Evolutionary conservation across 2,329 filamentous ascomycete genomes (phyloP).

Genomic region (Myrmaecium sp.): DNA sequence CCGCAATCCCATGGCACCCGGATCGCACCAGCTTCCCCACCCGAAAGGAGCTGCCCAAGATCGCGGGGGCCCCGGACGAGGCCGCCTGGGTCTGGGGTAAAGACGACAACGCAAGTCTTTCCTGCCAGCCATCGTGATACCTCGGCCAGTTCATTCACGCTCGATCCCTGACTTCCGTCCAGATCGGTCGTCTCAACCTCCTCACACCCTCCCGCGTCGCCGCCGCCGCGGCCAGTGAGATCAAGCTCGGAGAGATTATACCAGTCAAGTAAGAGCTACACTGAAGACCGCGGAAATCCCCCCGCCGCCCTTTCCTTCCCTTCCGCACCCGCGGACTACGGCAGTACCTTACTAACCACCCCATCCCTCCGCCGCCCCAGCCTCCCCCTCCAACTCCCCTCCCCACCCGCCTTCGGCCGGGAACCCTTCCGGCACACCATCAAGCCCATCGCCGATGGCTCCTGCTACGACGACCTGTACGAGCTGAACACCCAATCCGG

Average conservation of each 20-base stretch:
- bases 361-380: no score
- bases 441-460: slow-evolving; percentile 21
- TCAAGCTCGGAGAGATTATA: slow-evolving; percentile 38
- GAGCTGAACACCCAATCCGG: slow-evolving; percentile 27
- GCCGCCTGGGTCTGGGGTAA: slow-evolving; percentile 46
- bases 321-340: slow-evolving; percentile 33
- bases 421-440: slow-evolving; percentile 38
- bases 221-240: slow-evolving; percentile 34
- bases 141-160: neutral
- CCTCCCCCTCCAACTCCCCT: slow-evolving; percentile 35
- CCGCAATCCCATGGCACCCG: slow-evolving; percentile 40
- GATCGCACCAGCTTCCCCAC: slow-evolving; percentile 35
- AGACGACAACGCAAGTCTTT: slow-evolving; percentile 29
- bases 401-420: slow-evolving; percentile 35
- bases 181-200: slow-evolving; percentile 36
- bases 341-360: slow-evolving; percentile 36
- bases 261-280: slow-evolving; percentile 29
- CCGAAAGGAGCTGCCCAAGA: slow-evolving; percentile 33
- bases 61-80: slow-evolving; percentile 34
- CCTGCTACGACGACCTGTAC: slow-evolving; percentile 27
- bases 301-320: slow-evolving; percentile 36
- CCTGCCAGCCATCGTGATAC: neutral
- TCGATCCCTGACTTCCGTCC: slow-evolving; percentile 6
- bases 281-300: slow-evolving; percentile 10
- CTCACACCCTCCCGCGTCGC: slow-evolving; percentile 38